Percentiles rank a stretch among this genome's conserved stretches.
These are phyloP conservation scores for Punctularia strigosozonata DNA, from an alignment of 768 basidiomycete genomes.

Conservation along the genomic window DNA sequence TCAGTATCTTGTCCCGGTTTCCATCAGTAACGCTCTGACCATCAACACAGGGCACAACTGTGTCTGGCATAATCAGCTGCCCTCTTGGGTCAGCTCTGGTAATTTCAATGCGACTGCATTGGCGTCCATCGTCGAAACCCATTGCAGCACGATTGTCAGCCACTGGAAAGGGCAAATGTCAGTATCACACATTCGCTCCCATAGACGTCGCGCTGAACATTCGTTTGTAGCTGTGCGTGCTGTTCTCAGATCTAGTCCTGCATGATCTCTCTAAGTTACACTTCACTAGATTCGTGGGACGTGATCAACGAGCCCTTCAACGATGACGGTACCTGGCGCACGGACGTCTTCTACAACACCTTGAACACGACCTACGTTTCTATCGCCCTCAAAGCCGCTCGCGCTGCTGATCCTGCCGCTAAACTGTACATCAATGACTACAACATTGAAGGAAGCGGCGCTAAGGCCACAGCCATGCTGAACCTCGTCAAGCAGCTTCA, in stretches of 20 bases:
- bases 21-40: not conserved
- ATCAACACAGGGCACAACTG: constrained; percentile 26
- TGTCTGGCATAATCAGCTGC: constrained; percentile 42
- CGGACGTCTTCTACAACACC: constrained; percentile 39
- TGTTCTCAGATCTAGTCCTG: not conserved
- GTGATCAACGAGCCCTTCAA: constrained; percentile 51
- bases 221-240: constrained; percentile 9
- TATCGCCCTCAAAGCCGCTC: constrained; percentile 40
- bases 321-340: constrained; percentile 46
- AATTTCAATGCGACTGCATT: constrained; percentile 30
- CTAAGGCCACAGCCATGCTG: constrained; percentile 44
- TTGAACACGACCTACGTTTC: constrained; percentile 34
- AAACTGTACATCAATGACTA: constrained; percentile 38
- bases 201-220: not conserved
- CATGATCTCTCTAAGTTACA: too few relatives aligned
- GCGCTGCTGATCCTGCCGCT: constrained; percentile 40
- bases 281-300: constrained; percentile 31
- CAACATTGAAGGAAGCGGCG: constrained; percentile 21
- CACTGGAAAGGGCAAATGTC: constrained; percentile 44
- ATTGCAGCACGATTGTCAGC: constrained; percentile 36
- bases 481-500: constrained; percentile 39
- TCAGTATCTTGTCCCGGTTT: constrained; percentile 3
- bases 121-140: constrained; percentile 32
- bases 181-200: constrained; percentile 4
- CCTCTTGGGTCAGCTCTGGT: constrained; percentile 34